Base-by-base conservation (phyloP, 495 filamentous ascomycete genomes). In the Cryomyces antarcticus region DNA sequence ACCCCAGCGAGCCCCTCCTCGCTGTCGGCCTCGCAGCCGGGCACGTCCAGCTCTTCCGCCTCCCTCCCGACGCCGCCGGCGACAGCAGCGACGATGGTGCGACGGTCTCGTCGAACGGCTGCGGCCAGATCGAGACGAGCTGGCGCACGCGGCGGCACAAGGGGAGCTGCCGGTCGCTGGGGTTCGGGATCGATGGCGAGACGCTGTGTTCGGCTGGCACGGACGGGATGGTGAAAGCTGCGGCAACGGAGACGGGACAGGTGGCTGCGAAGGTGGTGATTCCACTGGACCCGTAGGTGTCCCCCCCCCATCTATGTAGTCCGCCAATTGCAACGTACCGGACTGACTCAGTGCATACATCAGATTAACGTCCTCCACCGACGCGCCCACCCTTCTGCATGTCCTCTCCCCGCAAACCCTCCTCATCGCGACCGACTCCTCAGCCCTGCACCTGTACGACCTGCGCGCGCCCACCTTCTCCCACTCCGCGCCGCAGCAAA, bases 101-200 rank as follows among this genome's bases (percentile, higher is more conserved):
- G 11, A 45, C 48, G 4, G 45, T 45, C 66, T 61, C 37, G 62
- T 30, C 29, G 28, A 49, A 41, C 41, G 82, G 83, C 29, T 78
- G 68, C 50, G 76, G 77, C 1, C 68, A 75, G 38, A 79, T 95
- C 52, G 80, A 88, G 48, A 87, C 77, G 2, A 68, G 72, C 52
- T 97, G 89, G 89, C 70, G 74, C 45, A 96, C 89, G 2, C 68
- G 74, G 43, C 69, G 89, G 41, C 89, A 97, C 58, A 87, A 92
- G 65, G 89, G 85, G 4, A 93, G 85, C 61, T 94, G 87, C 54
- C 69, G 89, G 31, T 71, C 69, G 39, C 62, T 95, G 41, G 70
- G 67, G 6, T 96, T 87, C 54, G 78, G 75, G 46, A 53, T 71
- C 41, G 86, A 93, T 51, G 87, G 85, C 11, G 60, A 71, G 45